Conservation (phyloP, 192 early-diverging fungal species). For the Allomyces arbusculus region DNA sequence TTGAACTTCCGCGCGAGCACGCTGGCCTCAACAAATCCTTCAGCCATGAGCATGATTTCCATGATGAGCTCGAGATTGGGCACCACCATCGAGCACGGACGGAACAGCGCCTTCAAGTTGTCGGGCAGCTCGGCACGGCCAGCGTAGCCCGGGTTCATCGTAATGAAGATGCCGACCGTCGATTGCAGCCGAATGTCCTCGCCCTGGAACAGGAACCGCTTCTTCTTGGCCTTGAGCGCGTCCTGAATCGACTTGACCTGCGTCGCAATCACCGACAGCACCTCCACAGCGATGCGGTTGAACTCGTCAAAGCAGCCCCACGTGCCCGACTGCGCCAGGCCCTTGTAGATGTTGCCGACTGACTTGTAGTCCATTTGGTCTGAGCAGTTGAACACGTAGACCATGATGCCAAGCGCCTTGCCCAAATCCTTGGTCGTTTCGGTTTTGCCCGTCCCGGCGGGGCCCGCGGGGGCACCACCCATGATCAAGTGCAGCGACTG, state of each 20-base stretch:
- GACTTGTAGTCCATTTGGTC: slow-evolving; percentile 99
- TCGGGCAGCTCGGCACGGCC: slow-evolving; percentile 96
- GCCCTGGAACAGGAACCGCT: slow-evolving; percentile 80
- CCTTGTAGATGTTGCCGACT: slow-evolving; percentile 99
- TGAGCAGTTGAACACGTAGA: slow-evolving; percentile 98
- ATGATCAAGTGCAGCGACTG: slow-evolving; percentile 81
- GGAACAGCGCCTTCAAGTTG: slow-evolving; percentile 97
- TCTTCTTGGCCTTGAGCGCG: slow-evolving; percentile 30
- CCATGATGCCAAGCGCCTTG: slow-evolving; percentile 80
- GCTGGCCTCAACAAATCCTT: slow-evolving; percentile 95
- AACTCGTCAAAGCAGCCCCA: slow-evolving; percentile 99
- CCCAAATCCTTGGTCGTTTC: slow-evolving; percentile 96
- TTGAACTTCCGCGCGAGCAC: slow-evolving; percentile 82
- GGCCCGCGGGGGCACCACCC: slow-evolving; percentile 95
- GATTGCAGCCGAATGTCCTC: slow-evolving; percentile 66
- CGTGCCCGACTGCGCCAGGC: slow-evolving; percentile 92
- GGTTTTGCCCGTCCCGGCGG: slow-evolving; percentile 97
- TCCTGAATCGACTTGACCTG: slow-evolving; percentile 98
- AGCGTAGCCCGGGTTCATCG: slow-evolving; percentile 99
- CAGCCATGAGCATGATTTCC: slow-evolving; percentile 97
- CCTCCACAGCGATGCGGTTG: slow-evolving; percentile 93
- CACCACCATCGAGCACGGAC: slow-evolving; percentile 95
- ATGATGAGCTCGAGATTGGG: slow-evolving; percentile 95
- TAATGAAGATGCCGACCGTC: slow-evolving; percentile 92
- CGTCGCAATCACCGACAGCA: slow-evolving; percentile 94